Evolutionary conservation across 768 basidiomycete genomes (phyloP).

Genomic region (Candolleomyces aberdarensis): DNA sequence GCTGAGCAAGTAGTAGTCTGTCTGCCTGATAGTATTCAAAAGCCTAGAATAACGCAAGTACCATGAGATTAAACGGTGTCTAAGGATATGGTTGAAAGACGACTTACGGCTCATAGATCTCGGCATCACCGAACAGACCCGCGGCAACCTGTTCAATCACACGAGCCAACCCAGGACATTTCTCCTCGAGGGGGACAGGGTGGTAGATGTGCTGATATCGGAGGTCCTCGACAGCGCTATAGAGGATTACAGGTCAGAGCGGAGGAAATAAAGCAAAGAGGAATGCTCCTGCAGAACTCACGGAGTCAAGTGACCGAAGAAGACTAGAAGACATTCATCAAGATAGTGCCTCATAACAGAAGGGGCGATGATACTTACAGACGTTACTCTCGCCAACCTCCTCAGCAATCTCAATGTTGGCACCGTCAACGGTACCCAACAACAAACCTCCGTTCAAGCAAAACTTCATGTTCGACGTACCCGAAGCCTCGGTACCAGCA

Average conservation of each 20-base stretch:
- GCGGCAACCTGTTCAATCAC: conserved; percentile 74
- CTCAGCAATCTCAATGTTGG: conserved; percentile 95
- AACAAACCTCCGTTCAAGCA: conserved; percentile 88
- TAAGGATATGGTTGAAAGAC: conserved; percentile 5
- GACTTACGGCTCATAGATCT: conserved; percentile 85
- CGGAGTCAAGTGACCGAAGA: conserved; percentile 87
- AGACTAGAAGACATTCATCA: conserved; percentile 47
- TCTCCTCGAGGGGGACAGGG: conserved; percentile 74
- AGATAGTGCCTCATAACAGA: background rate
- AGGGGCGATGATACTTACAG: conserved; percentile 52
- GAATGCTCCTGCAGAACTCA: conserved; percentile 19
- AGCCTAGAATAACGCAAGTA: conserved; percentile 38
- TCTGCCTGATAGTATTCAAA: conserved; percentile 71
- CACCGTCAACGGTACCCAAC: conserved; percentile 90
- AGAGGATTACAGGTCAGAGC: background rate
- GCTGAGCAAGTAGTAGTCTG: conserved; percentile 77
- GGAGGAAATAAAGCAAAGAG: background rate
- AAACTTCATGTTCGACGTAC: conserved; percentile 87
- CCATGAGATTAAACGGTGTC: conserved; percentile 15
- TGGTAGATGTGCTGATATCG: conserved; percentile 86
- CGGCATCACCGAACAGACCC: conserved; percentile 78
- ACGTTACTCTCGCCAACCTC: conserved; percentile 91
- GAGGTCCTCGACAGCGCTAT: conserved; percentile 77
- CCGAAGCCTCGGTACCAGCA: conserved; percentile 89
- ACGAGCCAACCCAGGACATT: conserved; percentile 76